Evolutionary conservation across 2,329 filamentous ascomycete genomes (phyloP).

Genomic region (Phaeophleospora eucalypticola): DNA sequence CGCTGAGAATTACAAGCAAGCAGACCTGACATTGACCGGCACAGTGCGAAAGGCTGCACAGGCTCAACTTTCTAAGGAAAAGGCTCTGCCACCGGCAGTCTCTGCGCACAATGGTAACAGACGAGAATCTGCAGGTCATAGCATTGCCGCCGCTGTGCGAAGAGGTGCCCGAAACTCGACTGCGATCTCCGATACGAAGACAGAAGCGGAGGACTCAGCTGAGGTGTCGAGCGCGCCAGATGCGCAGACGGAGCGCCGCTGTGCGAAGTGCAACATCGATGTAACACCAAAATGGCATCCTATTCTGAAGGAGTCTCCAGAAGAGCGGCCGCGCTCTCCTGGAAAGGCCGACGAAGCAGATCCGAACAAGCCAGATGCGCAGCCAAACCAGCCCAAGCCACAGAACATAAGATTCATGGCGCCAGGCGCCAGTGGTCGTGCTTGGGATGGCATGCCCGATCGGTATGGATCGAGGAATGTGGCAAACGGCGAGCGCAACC

Average conservation of each 20-base stretch:
- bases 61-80: conserved; percentile 57
- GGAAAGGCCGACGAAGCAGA: conserved; percentile 16
- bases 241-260: conserved; percentile 35
- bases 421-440: conserved; percentile 25
- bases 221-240: conserved; percentile 26
- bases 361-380: background rate
- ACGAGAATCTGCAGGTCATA: conserved; percentile 37
- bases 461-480: conserved; percentile 12
- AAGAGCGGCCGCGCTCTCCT: conserved; percentile 10
- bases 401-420: conserved; percentile 28
- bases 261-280: conserved; percentile 53
- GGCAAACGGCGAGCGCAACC: conserved; percentile 11
- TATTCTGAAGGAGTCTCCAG: conserved; percentile 16
- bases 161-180: conserved; percentile 33
- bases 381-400: conserved; percentile 2
- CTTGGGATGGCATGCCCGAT: conserved; percentile 31
- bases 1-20: conserved; percentile 87
- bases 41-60: conserved; percentile 90
- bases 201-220: conserved; percentile 25
- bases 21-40: conserved; percentile 82
- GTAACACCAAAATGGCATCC: conserved; percentile 61
- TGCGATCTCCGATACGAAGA: conserved; percentile 24
- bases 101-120: conserved; percentile 31
- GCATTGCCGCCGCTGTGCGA: conserved; percentile 29
- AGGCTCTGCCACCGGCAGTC: conserved; percentile 35